A percentile compares a stretch with the other conserved stretches of the same genome.
phyloP scores from a whole-genome alignment of 805 yeast species.

The Yueomyces sp. region DNA sequence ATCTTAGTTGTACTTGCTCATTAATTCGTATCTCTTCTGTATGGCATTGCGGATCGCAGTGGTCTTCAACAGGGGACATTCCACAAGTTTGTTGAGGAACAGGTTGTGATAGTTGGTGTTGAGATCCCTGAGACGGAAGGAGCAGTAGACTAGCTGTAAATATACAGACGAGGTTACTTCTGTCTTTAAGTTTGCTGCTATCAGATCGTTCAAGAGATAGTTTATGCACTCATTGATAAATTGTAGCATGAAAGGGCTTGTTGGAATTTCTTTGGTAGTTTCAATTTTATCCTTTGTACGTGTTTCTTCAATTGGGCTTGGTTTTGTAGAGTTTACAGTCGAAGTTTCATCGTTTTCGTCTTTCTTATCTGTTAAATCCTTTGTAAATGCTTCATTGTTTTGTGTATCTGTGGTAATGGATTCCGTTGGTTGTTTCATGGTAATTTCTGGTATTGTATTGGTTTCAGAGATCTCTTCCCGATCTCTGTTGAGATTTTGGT shows the following conservation, averaged over 20 bases:
- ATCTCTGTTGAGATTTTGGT: neutral
- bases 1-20: slow-evolving; percentile 12
- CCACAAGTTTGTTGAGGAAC: slow-evolving; percentile 18
- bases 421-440: too few species aligned
- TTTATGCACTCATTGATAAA: slow-evolving; percentile 21
- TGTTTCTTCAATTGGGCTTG: neutral
- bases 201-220: slow-evolving; percentile 18
- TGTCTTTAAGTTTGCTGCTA: slow-evolving; percentile 22
- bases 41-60: slow-evolving; percentile 16
- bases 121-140: slow-evolving; percentile 56
- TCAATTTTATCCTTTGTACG: neutral
- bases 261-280: slow-evolving; percentile 1
- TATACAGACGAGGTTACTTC: slow-evolving; percentile 49
- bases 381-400: too few species aligned
- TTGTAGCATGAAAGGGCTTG: slow-evolving; percentile 23
- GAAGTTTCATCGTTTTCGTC: slow-evolving; percentile 1
- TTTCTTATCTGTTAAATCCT: slow-evolving; percentile 12
- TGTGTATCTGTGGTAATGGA: too few species aligned
- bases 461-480: slow-evolving; percentile 1
- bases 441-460: slow-evolving; percentile 6
- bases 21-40: slow-evolving; percentile 21
- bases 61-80: slow-evolving; percentile 11
- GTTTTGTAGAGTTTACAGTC: neutral
- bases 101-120: slow-evolving; percentile 21
- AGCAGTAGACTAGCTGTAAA: slow-evolving; percentile 75